phyloP scores from a whole-genome alignment of 768 basidiomycete genomes.

The Auricularia cornea region DNA sequence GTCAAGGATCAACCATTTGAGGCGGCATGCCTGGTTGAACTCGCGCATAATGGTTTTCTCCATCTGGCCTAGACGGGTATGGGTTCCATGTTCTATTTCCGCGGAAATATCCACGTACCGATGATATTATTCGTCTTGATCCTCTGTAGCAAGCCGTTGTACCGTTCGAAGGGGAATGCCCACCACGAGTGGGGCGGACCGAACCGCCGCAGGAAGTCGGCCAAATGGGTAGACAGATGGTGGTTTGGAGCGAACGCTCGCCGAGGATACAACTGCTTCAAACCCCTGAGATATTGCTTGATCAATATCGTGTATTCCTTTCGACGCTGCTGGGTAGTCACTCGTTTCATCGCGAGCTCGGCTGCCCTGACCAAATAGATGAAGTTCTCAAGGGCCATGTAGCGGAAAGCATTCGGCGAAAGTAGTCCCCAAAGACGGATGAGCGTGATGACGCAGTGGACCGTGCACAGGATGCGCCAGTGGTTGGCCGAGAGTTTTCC shows the following conservation, averaged over 20 bases:
- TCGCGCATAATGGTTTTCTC: no score
- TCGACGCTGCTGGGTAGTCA: constrained; percentile 7
- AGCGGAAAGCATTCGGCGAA: constrained; percentile 1
- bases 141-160: not conserved
- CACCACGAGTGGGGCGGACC: constrained; percentile 20
- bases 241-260: constrained; percentile 20
- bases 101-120: not conserved
- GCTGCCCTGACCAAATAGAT: constrained; percentile 22
- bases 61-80: no score
- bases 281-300: constrained; percentile 13
- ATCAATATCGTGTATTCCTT: constrained; percentile 5
- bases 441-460: constrained; percentile 23
- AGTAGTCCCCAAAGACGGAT: constrained; percentile 18
- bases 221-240: constrained; percentile 27
- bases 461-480: constrained; percentile 21
- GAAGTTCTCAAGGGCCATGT: constrained; percentile 17
- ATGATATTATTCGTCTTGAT: not conserved
- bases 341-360: constrained; percentile 12
- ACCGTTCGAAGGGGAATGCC: not conserved
- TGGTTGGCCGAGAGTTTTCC: constrained; percentile 27
- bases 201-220: constrained; percentile 17
- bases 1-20: no score
- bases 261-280: constrained; percentile 14
- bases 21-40: no score
- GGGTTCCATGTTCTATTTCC: no score